A percentile compares a stretch with the other conserved stretches of the same genome.
Conservation (phyloP, 2,329 filamentous ascomycete species). For the Lecanicillium sp. region DNA sequence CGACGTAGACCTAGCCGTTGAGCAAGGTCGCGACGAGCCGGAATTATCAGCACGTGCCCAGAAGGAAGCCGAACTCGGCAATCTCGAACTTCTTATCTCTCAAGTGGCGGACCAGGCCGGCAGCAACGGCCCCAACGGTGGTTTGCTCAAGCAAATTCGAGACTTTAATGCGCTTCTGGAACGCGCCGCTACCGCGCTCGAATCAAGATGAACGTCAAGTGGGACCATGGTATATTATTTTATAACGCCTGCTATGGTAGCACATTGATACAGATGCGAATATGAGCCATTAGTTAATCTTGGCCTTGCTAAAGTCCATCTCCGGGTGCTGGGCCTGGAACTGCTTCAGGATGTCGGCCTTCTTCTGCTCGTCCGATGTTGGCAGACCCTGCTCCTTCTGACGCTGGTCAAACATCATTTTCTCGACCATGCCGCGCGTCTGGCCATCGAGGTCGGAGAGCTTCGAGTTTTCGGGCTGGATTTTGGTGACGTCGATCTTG, state of each 20-base stretch:
- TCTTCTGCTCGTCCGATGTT: conserved; percentile 91
- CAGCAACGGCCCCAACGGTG: conserved; percentile 42
- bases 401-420: conserved; percentile 99
- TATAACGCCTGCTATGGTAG: not conserved
- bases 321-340: conserved; percentile 77
- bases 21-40: conserved; percentile 43
- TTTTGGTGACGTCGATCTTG: conserved; percentile 91
- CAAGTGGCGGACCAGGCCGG: conserved; percentile 49
- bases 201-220: conserved; percentile 32
- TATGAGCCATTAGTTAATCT: conserved; percentile 45
- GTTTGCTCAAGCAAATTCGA: conserved; percentile 49
- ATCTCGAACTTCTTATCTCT: conserved; percentile 52
- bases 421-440: conserved; percentile 96
- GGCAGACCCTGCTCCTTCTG: conserved; percentile 91
- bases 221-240: conserved; percentile 8
- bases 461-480: conserved; percentile 87
- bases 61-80: conserved; percentile 46
- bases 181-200: conserved; percentile 51
- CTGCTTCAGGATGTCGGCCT: conserved; percentile 85
- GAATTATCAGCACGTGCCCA: conserved; percentile 40
- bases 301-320: conserved; percentile 67
- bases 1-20: conserved; percentile 54
- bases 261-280: too few relatives aligned
- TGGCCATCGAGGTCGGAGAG: conserved; percentile 89
- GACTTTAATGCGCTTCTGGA: conserved; percentile 61